Percentiles rank a stretch among this genome's conserved stretches.
Conservation (phyloP, 768 basidiomycete genomes). For the Galerina marginata region DNA sequence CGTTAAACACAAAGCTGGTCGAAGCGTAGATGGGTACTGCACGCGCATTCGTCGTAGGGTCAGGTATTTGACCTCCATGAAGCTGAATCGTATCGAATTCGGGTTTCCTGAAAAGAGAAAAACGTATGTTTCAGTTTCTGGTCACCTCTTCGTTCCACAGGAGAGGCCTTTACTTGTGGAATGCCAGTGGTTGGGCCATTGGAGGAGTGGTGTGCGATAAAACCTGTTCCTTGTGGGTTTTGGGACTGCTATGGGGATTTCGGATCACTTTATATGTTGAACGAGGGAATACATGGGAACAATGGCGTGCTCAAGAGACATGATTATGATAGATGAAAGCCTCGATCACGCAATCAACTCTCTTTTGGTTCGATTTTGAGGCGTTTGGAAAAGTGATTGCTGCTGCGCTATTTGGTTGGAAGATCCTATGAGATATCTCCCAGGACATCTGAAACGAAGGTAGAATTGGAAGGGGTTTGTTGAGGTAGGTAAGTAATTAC, state of each 20-base stretch:
- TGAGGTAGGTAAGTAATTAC: no score
- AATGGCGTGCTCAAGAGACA: constrained; percentile 28
- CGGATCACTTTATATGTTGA: constrained; percentile 14
- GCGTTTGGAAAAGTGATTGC: no score
- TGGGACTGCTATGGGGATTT: background rate
- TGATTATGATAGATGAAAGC: constrained; percentile 6
- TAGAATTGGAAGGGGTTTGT: no score
- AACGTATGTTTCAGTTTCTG: background rate
- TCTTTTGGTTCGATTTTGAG: no score
- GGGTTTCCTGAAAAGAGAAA: constrained; percentile 47
- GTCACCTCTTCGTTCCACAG: background rate
- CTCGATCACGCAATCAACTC: constrained; percentile 24
- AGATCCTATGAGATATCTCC: no score
- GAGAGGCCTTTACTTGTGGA: constrained; percentile 39
- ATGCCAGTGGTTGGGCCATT: constrained; percentile 36
- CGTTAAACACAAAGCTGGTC: constrained; percentile 76
- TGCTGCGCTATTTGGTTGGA: background rate
- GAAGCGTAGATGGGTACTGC: constrained; percentile 81
- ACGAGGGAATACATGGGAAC: constrained; percentile 14
- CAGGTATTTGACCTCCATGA: constrained; percentile 74
- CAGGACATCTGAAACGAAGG: no score
- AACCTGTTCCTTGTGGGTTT: background rate
- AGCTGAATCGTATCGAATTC: constrained; percentile 84
- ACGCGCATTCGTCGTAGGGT: constrained; percentile 70
- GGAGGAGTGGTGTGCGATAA: constrained; percentile 7